Conservation (phyloP, 352 stramenopile genomes). For the Pythium brassicae region DNA sequence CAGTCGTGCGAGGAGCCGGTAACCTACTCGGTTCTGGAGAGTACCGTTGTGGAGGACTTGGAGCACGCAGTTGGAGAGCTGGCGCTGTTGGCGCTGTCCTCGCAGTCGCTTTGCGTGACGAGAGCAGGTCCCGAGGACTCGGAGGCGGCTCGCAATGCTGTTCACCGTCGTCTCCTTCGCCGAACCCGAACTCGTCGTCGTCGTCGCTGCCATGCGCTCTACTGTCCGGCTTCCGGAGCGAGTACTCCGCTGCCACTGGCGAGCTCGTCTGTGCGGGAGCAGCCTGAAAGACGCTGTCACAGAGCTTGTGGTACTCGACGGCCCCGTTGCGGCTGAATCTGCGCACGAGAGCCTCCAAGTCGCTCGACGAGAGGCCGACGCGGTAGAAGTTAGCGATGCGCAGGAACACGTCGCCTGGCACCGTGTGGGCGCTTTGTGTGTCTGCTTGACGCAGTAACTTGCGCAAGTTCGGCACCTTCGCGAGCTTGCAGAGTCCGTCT, state of each 20-base stretch:
- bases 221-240: not conserved
- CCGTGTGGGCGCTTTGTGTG: not conserved
- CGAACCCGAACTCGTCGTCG: constrained; percentile 4
- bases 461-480: constrained; percentile 23
- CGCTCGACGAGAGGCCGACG: constrained; percentile 20
- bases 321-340: constrained; percentile 28
- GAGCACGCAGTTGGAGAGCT: not conserved
- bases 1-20: not conserved
- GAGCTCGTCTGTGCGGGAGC: not conserved
- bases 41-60: too few species aligned
- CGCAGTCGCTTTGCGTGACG: not conserved
- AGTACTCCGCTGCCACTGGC: not conserved
- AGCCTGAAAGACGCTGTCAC: constrained; percentile 34
- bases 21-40: too few species aligned
- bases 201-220: not conserved
- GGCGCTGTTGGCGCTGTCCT: not conserved
- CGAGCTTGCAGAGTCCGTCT: constrained; percentile 21
- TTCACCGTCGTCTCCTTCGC: constrained; percentile 3
- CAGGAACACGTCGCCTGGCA: constrained; percentile 24
- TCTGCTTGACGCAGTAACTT: constrained; percentile 15
- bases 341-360: constrained; percentile 26
- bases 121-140: not conserved
- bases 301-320: constrained; percentile 31
- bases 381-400: constrained; percentile 21
- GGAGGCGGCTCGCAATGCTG: constrained; percentile 10